Evolutionary conservation across 2,329 filamentous ascomycete species (phyloP).

Genomic region (Stagonosporopsis tanaceti): DNA sequence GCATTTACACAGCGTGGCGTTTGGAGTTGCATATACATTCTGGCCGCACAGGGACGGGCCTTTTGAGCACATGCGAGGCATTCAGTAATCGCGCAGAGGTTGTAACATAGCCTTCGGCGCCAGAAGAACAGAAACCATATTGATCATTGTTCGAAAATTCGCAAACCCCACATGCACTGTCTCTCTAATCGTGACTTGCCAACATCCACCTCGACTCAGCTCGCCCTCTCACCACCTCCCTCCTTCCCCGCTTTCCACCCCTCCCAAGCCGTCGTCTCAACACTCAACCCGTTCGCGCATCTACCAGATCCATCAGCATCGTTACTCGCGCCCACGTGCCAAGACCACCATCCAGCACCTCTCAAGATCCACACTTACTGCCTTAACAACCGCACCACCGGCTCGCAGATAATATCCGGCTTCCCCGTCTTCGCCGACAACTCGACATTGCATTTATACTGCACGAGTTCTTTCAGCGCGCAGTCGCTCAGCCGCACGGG

Average conservation of each 20-base stretch:
- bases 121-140: slow-evolving; percentile 7
- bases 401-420: slow-evolving; percentile 60
- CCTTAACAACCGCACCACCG: slow-evolving; percentile 66
- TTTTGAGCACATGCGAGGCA: slow-evolving; percentile 33
- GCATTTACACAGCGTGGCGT: slow-evolving; percentile 53
- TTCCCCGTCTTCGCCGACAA: slow-evolving; percentile 47
- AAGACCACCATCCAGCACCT: slow-evolving; percentile 19
- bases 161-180: not conserved
- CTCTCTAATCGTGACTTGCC: not conserved
- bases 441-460: slow-evolving; percentile 68
- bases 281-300: slow-evolving; percentile 63
- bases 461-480: slow-evolving; percentile 65
- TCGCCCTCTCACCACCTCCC: slow-evolving; percentile 18
- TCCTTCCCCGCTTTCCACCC: slow-evolving; percentile 48
- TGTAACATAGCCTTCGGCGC: slow-evolving; percentile 29
- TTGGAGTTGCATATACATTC: slow-evolving; percentile 39
- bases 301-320: slow-evolving; percentile 35
- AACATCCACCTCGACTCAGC: not conserved
- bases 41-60: slow-evolving; percentile 22
- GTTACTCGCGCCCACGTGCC: slow-evolving; percentile 19
- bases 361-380: slow-evolving; percentile 55
- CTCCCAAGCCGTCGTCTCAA: slow-evolving; percentile 71
- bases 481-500: slow-evolving; percentile 63
- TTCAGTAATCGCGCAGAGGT: slow-evolving; percentile 24
- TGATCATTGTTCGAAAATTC: not conserved